Conservation (phyloP, 805 yeast genomes). For the Saccharomycopsis sp. region DNA sequence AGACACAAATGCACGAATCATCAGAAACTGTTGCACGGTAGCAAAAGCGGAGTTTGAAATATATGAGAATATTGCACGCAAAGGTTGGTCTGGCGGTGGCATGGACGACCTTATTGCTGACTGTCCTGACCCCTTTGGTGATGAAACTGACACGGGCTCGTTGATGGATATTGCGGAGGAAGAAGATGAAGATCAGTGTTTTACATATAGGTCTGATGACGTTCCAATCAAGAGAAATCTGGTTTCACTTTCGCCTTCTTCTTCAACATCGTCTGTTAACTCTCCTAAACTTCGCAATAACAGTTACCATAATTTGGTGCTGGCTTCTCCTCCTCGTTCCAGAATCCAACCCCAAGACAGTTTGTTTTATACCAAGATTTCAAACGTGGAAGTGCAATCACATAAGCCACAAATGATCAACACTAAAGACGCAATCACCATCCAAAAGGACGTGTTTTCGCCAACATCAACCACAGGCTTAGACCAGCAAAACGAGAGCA, state of each 20-base stretch:
- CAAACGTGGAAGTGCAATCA: not conserved
- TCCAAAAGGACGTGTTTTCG: conserved; percentile 3
- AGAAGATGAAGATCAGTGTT: conserved; percentile 2
- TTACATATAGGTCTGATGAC: too few relatives aligned
- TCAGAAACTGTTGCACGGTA: conserved; percentile 49
- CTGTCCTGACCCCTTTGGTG: conserved; percentile 58
- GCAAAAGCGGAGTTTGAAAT: conserved; percentile 76
- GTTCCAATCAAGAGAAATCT: too few relatives aligned
- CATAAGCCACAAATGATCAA: conserved; percentile 7
- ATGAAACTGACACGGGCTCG: conserved; percentile 22
- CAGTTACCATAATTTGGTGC: too few relatives aligned
- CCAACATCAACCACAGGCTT: not conserved
- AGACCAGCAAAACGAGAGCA: not conserved
- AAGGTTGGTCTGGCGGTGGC: conserved; percentile 86
- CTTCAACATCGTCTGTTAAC: too few relatives aligned
- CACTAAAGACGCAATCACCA: conserved; percentile 9
- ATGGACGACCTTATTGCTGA: conserved; percentile 56
- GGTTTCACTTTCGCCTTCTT: too few relatives aligned
- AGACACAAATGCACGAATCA: conserved; percentile 46
- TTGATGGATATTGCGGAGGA: conserved; percentile 16
- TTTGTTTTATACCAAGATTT: conserved; percentile 6
- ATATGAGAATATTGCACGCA: conserved; percentile 69
- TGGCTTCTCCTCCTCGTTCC: too few relatives aligned
- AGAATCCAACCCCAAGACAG: too few relatives aligned
- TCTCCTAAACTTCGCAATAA: too few relatives aligned